Evolutionary conservation across 2,329 filamentous ascomycete species (phyloP), one percentile per base, ranked within the genome.

Genomic region (Trichoderma asperellum): DNA sequence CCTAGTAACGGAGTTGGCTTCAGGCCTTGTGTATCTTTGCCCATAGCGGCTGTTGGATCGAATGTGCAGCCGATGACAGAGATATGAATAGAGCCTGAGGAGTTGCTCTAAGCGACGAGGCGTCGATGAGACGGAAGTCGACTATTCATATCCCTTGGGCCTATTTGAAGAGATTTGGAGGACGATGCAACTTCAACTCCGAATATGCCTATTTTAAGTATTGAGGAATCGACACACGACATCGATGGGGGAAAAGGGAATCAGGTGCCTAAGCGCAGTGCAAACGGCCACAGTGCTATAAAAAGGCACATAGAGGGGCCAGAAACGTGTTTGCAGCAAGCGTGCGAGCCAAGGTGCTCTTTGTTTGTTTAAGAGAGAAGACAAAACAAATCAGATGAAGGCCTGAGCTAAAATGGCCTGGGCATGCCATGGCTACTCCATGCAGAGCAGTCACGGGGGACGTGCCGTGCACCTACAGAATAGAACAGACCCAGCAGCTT

Each of bases 321-420:
- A 57, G 27, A n/a, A 27, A 18, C 12, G 62, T 47, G 37, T 29
- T 24, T 49, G 62, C 29, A 53, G 62, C 24, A n/a, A 34, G 37
- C 21, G 62, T 47, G 27, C 62, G 53, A 18, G 37, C 56, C 49
- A 14, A 53, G 21, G 11, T 52, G 6, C 52, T 43, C 10, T 21
- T 53, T 55, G 47, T 21, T 65, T 57, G 53, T 65, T 57, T 57
- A 37, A 6, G n/a, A n/a, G 3, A 56, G 27, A 56, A 32, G 29
- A 34, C 3, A n/a, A 34, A 34, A n/a, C 10, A 29, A 8, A 29
- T 29, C 53, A 32, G 55, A n/a, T 11, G 14, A 52, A 18, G 18
- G 35, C 43, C 40, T n/a, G 40, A 6, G 49, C 49, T 35, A n/a
- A 34, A 18, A 14, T 12, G 61, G 34, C 49, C 34, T 40, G 37